These are phyloP conservation scores for Tricholoma terreum DNA, from an alignment of 768 basidiomycete genomes.

Conservation along the genomic window DNA sequence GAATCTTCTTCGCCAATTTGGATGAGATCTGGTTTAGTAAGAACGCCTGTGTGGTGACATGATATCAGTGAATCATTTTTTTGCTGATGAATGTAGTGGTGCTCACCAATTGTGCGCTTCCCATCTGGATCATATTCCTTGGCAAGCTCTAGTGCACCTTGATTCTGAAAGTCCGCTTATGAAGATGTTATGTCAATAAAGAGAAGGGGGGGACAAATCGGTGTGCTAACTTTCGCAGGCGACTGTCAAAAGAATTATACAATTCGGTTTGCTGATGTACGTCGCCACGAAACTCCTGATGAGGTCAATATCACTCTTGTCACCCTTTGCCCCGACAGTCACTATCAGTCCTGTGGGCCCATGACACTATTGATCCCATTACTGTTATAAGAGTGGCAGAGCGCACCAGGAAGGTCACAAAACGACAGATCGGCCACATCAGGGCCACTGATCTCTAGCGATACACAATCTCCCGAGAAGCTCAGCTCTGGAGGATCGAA, in stretches of 20 bases:
- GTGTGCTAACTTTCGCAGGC: conserved; percentile 58
- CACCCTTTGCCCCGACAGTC: conserved; percentile 46
- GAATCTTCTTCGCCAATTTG: conserved; percentile 47
- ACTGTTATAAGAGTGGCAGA: no score
- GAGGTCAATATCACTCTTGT: conserved; percentile 54
- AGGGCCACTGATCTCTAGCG: conserved; percentile 54
- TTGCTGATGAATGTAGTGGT: background rate
- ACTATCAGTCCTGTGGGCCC: conserved; percentile 50
- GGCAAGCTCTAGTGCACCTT: conserved; percentile 67
- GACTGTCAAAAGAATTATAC: conserved; percentile 56
- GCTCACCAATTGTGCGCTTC: conserved; percentile 64
- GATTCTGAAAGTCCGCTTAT: conserved; percentile 77
- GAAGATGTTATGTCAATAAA: background rate
- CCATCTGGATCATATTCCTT: conserved; percentile 60
- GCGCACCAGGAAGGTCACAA: conserved; percentile 55
- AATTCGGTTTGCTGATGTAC: conserved; percentile 61
- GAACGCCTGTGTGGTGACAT: conserved; percentile 59
- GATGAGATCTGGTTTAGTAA: conserved; percentile 74
- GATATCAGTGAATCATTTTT: background rate
- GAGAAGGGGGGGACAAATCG: background rate
- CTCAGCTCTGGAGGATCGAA: conserved; percentile 19
- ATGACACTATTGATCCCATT: background rate
- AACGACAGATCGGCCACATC: conserved; percentile 64
- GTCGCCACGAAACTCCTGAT: conserved; percentile 53
- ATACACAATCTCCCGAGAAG: conserved; percentile 58